Conservation (phyloP, 495 filamentous ascomycete species). For the Aspergillus steynii region DNA sequence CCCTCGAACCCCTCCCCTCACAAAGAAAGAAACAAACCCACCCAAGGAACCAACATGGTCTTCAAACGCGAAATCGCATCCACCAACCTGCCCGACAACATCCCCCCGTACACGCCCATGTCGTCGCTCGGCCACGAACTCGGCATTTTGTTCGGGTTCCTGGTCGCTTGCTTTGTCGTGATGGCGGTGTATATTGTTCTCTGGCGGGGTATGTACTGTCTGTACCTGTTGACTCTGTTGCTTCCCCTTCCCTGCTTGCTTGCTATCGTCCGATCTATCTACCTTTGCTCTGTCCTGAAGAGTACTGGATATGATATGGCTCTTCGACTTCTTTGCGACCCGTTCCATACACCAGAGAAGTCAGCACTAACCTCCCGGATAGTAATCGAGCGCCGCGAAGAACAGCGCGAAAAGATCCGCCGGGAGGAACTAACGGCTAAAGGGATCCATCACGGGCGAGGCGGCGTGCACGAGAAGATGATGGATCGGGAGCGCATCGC, state of each 20-base stretch:
- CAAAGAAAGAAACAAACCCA: too few species aligned
- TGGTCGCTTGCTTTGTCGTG: conserved; percentile 36
- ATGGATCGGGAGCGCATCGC: conserved; percentile 16
- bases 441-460: conserved; percentile 13
- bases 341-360: too few species aligned
- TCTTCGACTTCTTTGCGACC: too few species aligned
- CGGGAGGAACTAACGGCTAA: conserved; percentile 18
- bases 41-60: neutral
- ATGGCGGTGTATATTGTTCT: conserved; percentile 39
- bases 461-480: conserved; percentile 29
- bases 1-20: too few species aligned
- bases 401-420: conserved; percentile 17
- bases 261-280: too few species aligned
- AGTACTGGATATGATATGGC: too few species aligned
- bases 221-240: too few species aligned
- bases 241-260: too few species aligned
- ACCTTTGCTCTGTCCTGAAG: too few species aligned
- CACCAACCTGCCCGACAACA: conserved; percentile 12
- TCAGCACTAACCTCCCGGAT: too few species aligned
- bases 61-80: neutral
- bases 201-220: conserved; percentile 32
- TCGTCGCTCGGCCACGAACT: conserved; percentile 39
- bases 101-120: conserved; percentile 33
- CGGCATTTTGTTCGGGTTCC: conserved; percentile 46
- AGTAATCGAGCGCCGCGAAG: conserved; percentile 39